Percentiles rank a stretch among this genome's conserved stretches.
These are phyloP conservation scores for Plectosphaerella cucumerina DNA, from an alignment of 2,329 filamentous ascomycete genomes.

Conservation along the genomic window DNA sequence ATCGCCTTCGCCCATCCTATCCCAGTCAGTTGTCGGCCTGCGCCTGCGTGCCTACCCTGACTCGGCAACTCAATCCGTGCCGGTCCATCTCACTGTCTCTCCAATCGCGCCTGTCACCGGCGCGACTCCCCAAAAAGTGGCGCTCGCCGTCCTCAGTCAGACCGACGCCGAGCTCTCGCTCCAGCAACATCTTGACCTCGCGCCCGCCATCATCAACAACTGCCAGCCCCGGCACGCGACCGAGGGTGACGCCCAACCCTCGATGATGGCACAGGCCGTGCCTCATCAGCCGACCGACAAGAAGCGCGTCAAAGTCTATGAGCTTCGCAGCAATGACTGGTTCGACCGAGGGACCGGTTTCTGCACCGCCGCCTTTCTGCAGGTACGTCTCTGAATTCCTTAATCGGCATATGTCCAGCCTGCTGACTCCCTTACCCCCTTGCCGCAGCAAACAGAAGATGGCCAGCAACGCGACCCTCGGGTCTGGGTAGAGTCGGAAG, in stretches of 20 bases:
- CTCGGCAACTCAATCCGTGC: too few species aligned
- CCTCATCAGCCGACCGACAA: slow-evolving; percentile 64
- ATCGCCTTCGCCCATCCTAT: not conserved
- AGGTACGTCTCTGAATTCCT: slow-evolving; percentile 51
- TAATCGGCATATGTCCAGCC: not conserved
- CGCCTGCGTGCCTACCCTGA: too few species aligned
- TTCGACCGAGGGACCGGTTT: slow-evolving; percentile 96
- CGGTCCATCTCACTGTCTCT: not conserved
- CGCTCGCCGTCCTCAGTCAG: slow-evolving; percentile 51
- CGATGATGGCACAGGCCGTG: slow-evolving; percentile 70
- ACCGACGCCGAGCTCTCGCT: slow-evolving; percentile 53
- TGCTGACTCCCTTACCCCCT: not conserved
- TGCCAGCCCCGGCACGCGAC: slow-evolving; percentile 35
- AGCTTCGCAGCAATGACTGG: slow-evolving; percentile 98
- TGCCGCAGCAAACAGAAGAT: slow-evolving; percentile 43
- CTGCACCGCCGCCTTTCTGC: slow-evolving; percentile 72
- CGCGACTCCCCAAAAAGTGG: slow-evolving; percentile 36
- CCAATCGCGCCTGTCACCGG: slow-evolving; percentile 2
- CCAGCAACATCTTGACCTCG: slow-evolving; percentile 56
- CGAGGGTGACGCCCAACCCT: slow-evolving; percentile 55
- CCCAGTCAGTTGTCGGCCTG: too few species aligned
- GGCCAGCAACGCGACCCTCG: slow-evolving; percentile 72
- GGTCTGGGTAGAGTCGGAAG: slow-evolving; percentile 90
- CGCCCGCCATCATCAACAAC: slow-evolving; percentile 48
- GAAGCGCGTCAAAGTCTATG: slow-evolving; percentile 95